These are phyloP conservation scores for Centrapalus pauciflorus DNA, from an alignment of 129 eudicot species.

Conservation along the genomic window DNA sequence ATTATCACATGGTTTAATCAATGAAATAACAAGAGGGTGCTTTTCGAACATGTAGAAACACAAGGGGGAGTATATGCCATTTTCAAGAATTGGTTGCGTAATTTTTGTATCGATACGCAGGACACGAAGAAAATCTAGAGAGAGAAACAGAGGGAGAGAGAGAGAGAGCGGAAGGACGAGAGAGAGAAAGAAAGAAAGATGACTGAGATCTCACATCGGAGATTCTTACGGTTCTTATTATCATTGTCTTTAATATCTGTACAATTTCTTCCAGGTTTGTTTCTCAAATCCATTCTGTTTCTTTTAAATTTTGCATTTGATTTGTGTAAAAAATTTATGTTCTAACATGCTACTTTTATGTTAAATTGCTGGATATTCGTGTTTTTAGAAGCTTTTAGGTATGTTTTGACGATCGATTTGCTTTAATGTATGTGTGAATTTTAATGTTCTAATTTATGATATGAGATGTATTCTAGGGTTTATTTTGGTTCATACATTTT, in stretches of 20 bases:
- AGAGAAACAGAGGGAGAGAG: constrained; percentile 8
- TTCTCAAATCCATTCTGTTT: constrained; percentile 9
- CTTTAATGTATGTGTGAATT: not conserved
- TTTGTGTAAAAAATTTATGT: not conserved
- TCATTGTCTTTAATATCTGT: constrained; percentile 40
- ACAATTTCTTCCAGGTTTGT: constrained; percentile 48
- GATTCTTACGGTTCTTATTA: constrained; percentile 30
- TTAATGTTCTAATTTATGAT: constrained; percentile 12
- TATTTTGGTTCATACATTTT: not conserved
- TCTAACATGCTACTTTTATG: not conserved
- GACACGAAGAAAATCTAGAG: constrained; percentile 14
- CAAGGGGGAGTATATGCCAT: not conserved
- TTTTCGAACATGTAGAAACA: not conserved
- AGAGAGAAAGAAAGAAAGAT: constrained; percentile 34
- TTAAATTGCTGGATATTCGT: not conserved
- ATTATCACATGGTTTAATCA: no score
- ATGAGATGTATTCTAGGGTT: constrained; percentile 9
- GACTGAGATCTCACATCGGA: constrained; percentile 56
- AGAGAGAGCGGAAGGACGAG: not conserved
- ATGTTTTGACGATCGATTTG: constrained; percentile 1
- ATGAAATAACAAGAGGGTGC: not conserved
- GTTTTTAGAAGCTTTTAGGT: not conserved
- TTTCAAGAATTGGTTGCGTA: not conserved
- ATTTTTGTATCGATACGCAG: constrained; percentile 15
- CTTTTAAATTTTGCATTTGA: not conserved